Percentiles rank a stretch among this genome's conserved stretches.
These are phyloP conservation scores for Lentinula detonsa DNA, from an alignment of 768 basidiomycete species.

Conservation along the genomic window DNA sequence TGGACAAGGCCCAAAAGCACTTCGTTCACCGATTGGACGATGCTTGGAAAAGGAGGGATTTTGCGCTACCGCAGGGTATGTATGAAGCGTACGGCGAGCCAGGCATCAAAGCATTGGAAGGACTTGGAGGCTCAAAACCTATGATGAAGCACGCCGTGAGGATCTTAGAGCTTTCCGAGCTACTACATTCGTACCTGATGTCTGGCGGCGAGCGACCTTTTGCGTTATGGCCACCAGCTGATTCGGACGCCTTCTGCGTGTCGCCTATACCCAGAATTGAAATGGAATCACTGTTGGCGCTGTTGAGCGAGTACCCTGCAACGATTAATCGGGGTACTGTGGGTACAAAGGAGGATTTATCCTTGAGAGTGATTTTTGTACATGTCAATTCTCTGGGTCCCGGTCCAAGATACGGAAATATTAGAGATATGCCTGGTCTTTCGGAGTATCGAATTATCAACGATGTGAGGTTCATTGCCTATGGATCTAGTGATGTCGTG, in stretches of 20 bases:
- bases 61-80: not conserved
- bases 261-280: not conserved
- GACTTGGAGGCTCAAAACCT: not conserved
- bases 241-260: not conserved
- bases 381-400: not conserved
- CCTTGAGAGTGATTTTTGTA: not conserved
- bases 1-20: not conserved
- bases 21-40: not conserved
- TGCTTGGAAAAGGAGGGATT: not conserved
- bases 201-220: constrained; percentile 1
- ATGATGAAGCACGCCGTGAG: not conserved
- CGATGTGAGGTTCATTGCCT: constrained; percentile 57
- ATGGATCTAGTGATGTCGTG: constrained; percentile 56
- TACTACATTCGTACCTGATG: not conserved
- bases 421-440: constrained; percentile 46
- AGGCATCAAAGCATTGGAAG: not conserved
- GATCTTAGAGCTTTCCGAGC: not conserved
- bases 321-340: not conserved
- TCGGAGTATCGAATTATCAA: constrained; percentile 36
- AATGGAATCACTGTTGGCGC: not conserved
- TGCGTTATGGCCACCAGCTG: not conserved
- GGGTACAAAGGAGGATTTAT: not conserved
- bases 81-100: not conserved
- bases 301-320: not conserved
- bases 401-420: not conserved